A percentile compares a stretch with the other conserved stretches of the same genome.
phyloP scores from a whole-genome alignment of 495 filamentous ascomycete genomes.

The Xylaria sp. region DNA sequence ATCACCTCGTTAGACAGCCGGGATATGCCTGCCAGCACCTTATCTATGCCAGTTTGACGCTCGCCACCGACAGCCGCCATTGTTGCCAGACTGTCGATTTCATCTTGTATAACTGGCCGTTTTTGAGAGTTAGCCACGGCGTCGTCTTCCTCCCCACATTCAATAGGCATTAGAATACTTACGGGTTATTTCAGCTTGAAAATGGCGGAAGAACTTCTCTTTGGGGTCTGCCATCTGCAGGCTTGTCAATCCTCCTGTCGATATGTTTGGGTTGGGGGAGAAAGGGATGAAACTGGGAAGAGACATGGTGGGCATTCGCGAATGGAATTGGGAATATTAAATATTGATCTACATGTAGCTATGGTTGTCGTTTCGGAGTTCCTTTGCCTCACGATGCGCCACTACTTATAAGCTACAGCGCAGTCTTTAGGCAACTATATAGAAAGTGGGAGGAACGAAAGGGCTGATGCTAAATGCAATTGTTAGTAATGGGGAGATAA shows the following conservation, averaged over 20 bases:
- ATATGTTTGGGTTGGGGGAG: slow-evolving; percentile 19
- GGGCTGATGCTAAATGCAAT: background rate
- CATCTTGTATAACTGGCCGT: slow-evolving; percentile 47
- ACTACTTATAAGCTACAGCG: slow-evolving; percentile 4
- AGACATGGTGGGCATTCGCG: slow-evolving; percentile 10
- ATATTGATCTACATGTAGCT: background rate
- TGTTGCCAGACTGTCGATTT: slow-evolving; percentile 47
- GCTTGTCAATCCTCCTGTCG: slow-evolving; percentile 15
- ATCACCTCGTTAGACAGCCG: slow-evolving; percentile 51
- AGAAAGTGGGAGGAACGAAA: background rate
- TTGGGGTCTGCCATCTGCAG: slow-evolving; percentile 58
- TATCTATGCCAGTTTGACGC: slow-evolving; percentile 54
- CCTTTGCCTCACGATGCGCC: background rate
- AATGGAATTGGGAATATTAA: background rate
- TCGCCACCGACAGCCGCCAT: slow-evolving; percentile 49
- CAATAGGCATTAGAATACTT: slow-evolving; percentile 26
- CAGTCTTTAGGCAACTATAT: background rate
- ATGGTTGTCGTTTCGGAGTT: background rate
- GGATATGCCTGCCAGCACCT: slow-evolving; percentile 52
- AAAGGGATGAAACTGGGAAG: slow-evolving; percentile 35
- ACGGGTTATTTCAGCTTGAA: slow-evolving; percentile 76
- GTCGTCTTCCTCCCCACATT: background rate
- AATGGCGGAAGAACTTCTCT: slow-evolving; percentile 80
- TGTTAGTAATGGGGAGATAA: background rate
- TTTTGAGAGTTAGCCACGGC: background rate